phyloP scores from a whole-genome alignment of 768 basidiomycete genomes.

The Lactarius hatsudake region DNA sequence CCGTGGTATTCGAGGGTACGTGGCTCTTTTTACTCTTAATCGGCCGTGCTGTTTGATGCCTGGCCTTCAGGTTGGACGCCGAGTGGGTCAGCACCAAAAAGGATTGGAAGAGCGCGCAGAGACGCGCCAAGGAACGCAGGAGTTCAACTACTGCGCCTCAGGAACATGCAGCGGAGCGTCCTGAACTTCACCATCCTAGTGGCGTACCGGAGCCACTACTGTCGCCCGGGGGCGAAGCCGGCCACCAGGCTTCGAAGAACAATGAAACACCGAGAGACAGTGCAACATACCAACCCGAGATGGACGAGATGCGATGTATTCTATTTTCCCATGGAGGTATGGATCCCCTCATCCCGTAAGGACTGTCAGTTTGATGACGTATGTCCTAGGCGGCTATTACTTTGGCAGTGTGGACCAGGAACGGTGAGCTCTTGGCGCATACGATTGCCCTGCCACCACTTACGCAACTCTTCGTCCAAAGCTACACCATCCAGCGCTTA shows the following conservation, averaged over 20 bases:
- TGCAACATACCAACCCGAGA: conserved; percentile 55
- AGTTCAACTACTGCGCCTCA: background rate
- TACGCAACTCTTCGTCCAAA: conserved; percentile 29
- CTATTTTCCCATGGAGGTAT: conserved; percentile 76
- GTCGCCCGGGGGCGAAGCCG: conserved; percentile 16
- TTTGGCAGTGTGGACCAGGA: conserved; percentile 81
- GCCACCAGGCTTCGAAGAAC: conserved; percentile 25
- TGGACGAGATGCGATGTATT: conserved; percentile 84
- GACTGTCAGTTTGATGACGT: conserved; percentile 22
- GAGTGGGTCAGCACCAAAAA: conserved; percentile 89
- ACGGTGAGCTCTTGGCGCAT: conserved; percentile 39
- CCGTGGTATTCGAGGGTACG: conserved; percentile 74
- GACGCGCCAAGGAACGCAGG: conserved; percentile 41
- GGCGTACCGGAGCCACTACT: conserved; percentile 3
- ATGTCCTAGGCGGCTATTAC: conserved; percentile 67
- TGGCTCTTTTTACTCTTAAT: conserved; percentile 26
- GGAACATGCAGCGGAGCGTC: background rate
- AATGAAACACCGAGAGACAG: conserved; percentile 33
- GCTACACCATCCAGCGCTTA: conserved; percentile 74
- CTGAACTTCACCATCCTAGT: background rate
- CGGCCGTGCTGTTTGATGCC: background rate
- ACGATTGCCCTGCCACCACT: background rate
- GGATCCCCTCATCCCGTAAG: conserved; percentile 24
- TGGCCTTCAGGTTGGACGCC: conserved; percentile 59
- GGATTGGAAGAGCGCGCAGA: conserved; percentile 74